These are phyloP conservation scores for Mortierella sp. DNA, from an alignment of 371 early-diverging fungal species.

Conservation along the genomic window DNA sequence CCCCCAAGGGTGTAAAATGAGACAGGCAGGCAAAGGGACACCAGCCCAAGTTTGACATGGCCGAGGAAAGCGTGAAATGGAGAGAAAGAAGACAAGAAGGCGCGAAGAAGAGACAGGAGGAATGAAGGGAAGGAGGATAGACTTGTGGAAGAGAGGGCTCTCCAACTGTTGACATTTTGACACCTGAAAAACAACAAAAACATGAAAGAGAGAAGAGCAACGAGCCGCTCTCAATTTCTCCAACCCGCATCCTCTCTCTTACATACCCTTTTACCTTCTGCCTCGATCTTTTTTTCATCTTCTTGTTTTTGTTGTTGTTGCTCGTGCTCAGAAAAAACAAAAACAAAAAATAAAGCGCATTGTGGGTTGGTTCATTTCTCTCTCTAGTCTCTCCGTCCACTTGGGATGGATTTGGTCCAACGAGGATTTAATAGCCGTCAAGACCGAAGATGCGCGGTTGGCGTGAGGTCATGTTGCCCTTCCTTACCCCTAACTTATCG, in stretches of 20 bases:
- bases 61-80: not conserved
- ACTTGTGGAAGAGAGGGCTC: slow-evolving; percentile 13
- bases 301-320: not conserved
- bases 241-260: not conserved
- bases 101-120: not conserved
- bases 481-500: not conserved
- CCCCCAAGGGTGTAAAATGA: not conserved
- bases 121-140: not conserved
- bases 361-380: not conserved
- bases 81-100: not conserved
- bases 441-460: slow-evolving; percentile 4
- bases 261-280: too few species aligned
- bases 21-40: not conserved
- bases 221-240: slow-evolving; percentile 15
- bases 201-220: not conserved
- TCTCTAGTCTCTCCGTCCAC: not conserved
- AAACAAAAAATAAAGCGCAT: not conserved
- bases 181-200: slow-evolving; percentile 7
- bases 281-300: not conserved
- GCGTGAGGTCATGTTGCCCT: not conserved
- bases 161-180: not conserved
- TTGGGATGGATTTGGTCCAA: not conserved
- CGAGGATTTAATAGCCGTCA: not conserved
- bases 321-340: not conserved
- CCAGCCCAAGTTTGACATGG: not conserved